Evolutionary conservation across 495 filamentous ascomycete species (phyloP).

Genomic region (Halenospora varia): DNA sequence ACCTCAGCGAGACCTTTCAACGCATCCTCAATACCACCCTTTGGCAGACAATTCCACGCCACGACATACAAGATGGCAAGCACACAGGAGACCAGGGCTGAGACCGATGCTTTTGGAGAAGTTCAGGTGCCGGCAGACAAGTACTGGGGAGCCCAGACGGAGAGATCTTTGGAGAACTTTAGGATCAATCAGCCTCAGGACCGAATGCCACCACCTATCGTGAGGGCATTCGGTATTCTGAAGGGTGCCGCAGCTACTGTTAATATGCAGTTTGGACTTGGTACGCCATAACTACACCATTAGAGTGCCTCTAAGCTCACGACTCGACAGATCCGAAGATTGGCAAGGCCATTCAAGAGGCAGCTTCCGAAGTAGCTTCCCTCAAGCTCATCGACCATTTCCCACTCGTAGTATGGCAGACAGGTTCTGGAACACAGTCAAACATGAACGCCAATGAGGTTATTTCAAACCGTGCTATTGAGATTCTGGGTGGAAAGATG

Average conservation of each 20-base stretch:
- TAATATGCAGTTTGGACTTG: constrained; percentile 93
- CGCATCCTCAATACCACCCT: constrained; percentile 19
- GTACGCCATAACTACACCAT: constrained; percentile 45
- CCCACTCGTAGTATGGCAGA: constrained; percentile 97
- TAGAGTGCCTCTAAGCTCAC: constrained; percentile 18
- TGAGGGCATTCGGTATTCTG: constrained; percentile 92
- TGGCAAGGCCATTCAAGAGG: constrained; percentile 90
- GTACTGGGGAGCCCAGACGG: constrained; percentile 99
- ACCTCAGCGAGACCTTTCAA: background rate
- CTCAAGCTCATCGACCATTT: constrained; percentile 97
- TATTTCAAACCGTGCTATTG: constrained; percentile 98
- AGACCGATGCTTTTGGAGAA: constrained; percentile 97
- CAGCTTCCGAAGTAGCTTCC: constrained; percentile 86
- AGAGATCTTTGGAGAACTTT: constrained; percentile 96
- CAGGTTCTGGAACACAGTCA: constrained; percentile 95
- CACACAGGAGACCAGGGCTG: constrained; percentile 75
- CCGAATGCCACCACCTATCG: constrained; percentile 90
- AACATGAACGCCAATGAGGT: constrained; percentile 99
- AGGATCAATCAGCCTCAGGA: constrained; percentile 98
- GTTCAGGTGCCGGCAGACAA: constrained; percentile 87
- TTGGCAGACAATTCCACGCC: constrained; percentile 42
- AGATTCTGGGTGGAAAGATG: constrained; percentile 91
- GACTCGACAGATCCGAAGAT: constrained; percentile 71
- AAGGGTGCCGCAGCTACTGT: constrained; percentile 96
- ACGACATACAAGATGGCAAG: constrained; percentile 45